Evolutionary conservation across 306 rosid species (phyloP).

Genomic region (Gynostemma pentaphyllum): DNA sequence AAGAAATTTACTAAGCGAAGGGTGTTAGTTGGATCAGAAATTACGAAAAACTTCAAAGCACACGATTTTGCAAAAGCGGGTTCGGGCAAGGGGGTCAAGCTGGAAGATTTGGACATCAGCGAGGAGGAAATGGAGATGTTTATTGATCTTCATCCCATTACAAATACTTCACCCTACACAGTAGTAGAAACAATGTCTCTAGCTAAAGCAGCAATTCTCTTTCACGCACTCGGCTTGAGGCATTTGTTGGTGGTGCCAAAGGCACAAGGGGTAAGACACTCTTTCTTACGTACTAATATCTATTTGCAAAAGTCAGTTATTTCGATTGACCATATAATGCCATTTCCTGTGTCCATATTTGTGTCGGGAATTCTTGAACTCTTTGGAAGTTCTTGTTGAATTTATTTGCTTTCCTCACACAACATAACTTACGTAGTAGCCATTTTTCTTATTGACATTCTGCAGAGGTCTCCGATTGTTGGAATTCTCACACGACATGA

Average conservation of each 20-base stretch:
- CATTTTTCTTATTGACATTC: neutral
- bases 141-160: slow-evolving; percentile 61
- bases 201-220: slow-evolving; percentile 59
- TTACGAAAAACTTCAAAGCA: slow-evolving; percentile 27
- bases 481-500: slow-evolving; percentile 87
- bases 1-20: slow-evolving; percentile 42
- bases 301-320: neutral
- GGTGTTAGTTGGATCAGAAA: slow-evolving; percentile 14
- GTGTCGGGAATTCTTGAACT: neutral
- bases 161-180: slow-evolving; percentile 51
- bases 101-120: slow-evolving; percentile 51
- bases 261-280: slow-evolving; percentile 47
- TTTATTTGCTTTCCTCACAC: neutral
- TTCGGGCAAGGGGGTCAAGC: slow-evolving; percentile 65
- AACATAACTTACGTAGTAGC: neutral
- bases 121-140: slow-evolving; percentile 66
- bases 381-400: neutral
- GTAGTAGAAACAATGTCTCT: slow-evolving; percentile 65
- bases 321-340: neutral
- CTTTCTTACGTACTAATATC: neutral
- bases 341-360: neutral
- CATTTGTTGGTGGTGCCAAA: slow-evolving; percentile 61
- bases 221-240: slow-evolving; percentile 60
- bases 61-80: slow-evolving; percentile 77
- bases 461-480: slow-evolving; percentile 78